Evolutionary conservation across 148 eudicot genomes (phyloP), one percentile per base, ranked within the genome.

Genomic region (Arbutus unedo): DNA sequence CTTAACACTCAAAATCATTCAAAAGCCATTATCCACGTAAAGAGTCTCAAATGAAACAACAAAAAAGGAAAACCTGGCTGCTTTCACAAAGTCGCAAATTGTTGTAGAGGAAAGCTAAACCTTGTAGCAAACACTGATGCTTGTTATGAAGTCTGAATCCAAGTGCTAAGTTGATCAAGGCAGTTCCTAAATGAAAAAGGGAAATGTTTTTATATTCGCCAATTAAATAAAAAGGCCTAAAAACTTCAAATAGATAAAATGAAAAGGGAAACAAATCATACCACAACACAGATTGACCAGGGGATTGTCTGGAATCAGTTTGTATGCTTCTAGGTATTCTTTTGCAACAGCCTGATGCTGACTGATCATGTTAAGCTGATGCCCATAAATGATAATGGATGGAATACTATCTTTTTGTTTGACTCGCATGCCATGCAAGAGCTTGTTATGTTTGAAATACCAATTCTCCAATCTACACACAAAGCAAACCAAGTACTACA

Each of bases 311-410:
- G 98, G 99, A 91, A 93, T 89, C 79, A 88, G 87, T 84, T 93
- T 96, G 79, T 91, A 89, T 68, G 98, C 99, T 89, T 94, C 92
- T 78, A 96, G 88, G 81, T 96, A 96, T 76, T 94, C 93, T 81
- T 88, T 90, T 53, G 98, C 98, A 83, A 98, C 99, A 83, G 84
- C 89, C 87, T 96, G 99, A 88, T 96, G 98, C 82, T 94, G 94
- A 81, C 95, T 93, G 73, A 87, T 88, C 91, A 86, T 86, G 11
- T 93, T 94, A 83, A 90, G 82, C 87, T 90, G 97, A 84, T 96
- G 93, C 62, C 92, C 99, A 21, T 82, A 80, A 68, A 96, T 93
- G 25, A 94, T 75, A 85, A 91, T 93, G 78, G 95, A 92, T n/a
- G 98, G 97, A 66, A 94, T 87, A 70, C 89, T 85, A 89, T 92